phyloP scores from a whole-genome alignment of 164 flowering plant genomes.

The Berberis thunbergii region DNA sequence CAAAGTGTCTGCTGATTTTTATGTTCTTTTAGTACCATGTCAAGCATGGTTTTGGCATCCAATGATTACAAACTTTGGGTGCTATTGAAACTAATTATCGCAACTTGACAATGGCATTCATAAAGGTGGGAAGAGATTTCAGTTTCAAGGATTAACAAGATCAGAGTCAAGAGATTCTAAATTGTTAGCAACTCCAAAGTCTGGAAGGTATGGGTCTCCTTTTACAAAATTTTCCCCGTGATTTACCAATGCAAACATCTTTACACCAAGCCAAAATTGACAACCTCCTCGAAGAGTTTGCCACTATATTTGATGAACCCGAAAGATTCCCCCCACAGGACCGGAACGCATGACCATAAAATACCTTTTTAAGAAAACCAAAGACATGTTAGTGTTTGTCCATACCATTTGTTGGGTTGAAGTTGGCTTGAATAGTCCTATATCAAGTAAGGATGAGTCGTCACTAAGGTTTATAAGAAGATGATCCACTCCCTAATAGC shows the following conservation, averaged over 20 bases:
- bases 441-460: too few species aligned
- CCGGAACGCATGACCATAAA: background rate
- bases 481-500: too few species aligned
- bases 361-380: background rate
- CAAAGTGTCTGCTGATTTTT: background rate
- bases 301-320: background rate
- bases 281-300: background rate
- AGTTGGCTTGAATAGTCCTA: too few species aligned
- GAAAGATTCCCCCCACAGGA: background rate
- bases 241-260: background rate
- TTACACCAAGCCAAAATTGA: background rate
- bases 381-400: too few species aligned
- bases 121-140: background rate
- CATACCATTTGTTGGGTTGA: too few species aligned
- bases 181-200: background rate
- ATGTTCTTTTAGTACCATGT: background rate
- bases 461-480: too few species aligned
- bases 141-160: background rate
- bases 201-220: background rate
- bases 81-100: background rate
- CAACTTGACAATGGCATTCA: background rate
- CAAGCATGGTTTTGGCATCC: background rate
- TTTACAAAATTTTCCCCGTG: background rate
- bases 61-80: constrained; percentile 2
- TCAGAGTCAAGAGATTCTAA: background rate